phyloP scores from a whole-genome alignment of 2,329 filamentous ascomycete genomes.

The Pseudocercospora cruenta region DNA sequence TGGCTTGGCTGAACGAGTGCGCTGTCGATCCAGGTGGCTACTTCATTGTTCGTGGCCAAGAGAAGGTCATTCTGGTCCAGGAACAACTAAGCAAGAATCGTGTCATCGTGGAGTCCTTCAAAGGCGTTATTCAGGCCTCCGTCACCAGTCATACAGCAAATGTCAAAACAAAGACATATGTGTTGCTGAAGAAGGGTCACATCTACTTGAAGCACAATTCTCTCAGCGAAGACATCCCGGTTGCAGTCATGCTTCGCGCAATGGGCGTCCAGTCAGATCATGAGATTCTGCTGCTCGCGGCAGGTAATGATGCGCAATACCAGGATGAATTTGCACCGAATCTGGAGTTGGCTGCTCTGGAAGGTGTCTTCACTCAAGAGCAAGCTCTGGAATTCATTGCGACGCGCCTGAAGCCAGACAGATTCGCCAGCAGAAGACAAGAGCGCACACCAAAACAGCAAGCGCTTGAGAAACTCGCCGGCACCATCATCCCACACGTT shows the following conservation, averaged over 20 bases:
- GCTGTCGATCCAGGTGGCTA: constrained; percentile 95
- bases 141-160: constrained; percentile 98
- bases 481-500: constrained; percentile 92
- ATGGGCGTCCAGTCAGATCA: constrained; percentile 92
- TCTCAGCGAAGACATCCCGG: constrained; percentile 88
- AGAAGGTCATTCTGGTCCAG: constrained; percentile 98
- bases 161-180: constrained; percentile 96
- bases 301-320: constrained; percentile 82
- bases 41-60: constrained; percentile 95
- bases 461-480: constrained; percentile 87
- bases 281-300: constrained; percentile 89
- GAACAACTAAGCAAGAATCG: constrained; percentile 99
- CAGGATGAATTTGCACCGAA: constrained; percentile 96
- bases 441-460: constrained; percentile 82
- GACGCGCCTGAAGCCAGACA: constrained; percentile 82
- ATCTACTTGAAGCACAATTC: constrained; percentile 92
- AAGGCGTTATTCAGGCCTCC: constrained; percentile 90
- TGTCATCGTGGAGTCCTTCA: constrained; percentile 96
- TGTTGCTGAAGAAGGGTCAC: constrained; percentile 89
- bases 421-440: constrained; percentile 54
- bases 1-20: constrained; percentile 93
- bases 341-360: constrained; percentile 86
- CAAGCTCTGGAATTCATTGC: constrained; percentile 95
- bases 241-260: constrained; percentile 89
- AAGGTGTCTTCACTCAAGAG: constrained; percentile 87